Conservation (phyloP, 768 basidiomycete genomes). For the Boletus rubescentipes region DNA sequence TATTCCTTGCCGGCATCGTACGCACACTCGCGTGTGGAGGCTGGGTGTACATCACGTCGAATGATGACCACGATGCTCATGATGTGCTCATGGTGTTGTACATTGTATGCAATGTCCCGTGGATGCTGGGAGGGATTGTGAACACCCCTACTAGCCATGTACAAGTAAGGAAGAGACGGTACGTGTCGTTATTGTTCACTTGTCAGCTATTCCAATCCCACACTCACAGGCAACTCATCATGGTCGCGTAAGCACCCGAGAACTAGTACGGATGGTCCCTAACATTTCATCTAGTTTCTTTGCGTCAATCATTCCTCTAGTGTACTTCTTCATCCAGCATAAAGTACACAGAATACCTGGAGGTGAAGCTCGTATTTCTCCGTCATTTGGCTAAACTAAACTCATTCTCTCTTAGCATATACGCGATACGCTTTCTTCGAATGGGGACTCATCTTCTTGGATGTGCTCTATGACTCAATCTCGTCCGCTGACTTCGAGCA, state of each 20-base stretch:
- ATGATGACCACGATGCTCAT: conserved; percentile 79
- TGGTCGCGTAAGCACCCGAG: conserved; percentile 40
- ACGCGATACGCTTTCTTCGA: conserved; percentile 85
- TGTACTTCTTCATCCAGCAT: conserved; percentile 86
- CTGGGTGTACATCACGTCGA: conserved; percentile 90
- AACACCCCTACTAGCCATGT: conserved; percentile 47
- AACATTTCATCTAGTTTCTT: conserved; percentile 58
- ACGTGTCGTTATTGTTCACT: conserved; percentile 6
- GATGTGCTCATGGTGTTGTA: conserved; percentile 89
- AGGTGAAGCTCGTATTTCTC: conserved; percentile 43
- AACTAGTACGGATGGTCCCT: neutral
- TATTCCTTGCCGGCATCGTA: conserved; percentile 62
- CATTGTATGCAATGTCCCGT: conserved; percentile 80
- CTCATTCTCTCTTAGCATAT: conserved; percentile 56
- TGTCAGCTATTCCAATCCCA: neutral
- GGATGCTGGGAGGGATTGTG: conserved; percentile 76
- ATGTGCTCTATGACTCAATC: conserved; percentile 73
- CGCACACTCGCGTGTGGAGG: conserved; percentile 84
- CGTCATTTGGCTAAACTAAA: neutral
- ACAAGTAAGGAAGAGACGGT: conserved; percentile 55
- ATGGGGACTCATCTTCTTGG: conserved; percentile 77
- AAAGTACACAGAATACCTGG: conserved; percentile 78
- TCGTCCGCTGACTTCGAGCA: conserved; percentile 57
- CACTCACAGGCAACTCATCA: conserved; percentile 47
- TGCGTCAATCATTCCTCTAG: conserved; percentile 61